Evolutionary conservation across 2,329 filamentous ascomycete species (phyloP).

Genomic region (Pestalotiopsis sp.): DNA sequence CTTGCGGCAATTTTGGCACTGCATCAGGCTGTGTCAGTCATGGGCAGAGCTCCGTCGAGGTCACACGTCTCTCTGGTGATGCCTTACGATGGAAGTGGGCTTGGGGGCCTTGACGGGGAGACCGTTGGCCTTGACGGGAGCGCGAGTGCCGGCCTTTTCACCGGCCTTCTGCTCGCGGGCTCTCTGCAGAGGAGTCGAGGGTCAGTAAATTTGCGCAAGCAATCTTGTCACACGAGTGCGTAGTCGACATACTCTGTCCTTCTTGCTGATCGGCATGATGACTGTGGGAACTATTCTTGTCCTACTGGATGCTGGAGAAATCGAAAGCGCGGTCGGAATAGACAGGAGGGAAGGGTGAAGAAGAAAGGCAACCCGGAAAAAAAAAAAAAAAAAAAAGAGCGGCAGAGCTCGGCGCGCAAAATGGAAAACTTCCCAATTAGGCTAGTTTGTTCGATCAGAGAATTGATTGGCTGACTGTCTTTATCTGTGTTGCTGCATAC

Average conservation of each 20-base stretch:
- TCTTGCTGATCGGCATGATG: constrained; percentile 20
- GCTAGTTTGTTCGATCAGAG: not conserved
- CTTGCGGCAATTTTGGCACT: constrained; percentile 55
- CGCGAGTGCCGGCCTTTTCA: constrained; percentile 55
- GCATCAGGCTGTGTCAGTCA: not conserved
- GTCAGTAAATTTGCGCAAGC: not conserved
- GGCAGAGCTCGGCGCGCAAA: not conserved
- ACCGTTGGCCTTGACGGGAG: constrained; percentile 56
- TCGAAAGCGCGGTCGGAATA: not conserved
- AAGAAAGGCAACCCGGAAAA: not conserved
- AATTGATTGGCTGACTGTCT: too few species aligned
- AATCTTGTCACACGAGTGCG: not conserved
- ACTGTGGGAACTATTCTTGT: not conserved
- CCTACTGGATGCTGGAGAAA: not conserved
- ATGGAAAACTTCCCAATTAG: not conserved
- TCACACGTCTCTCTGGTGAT: not conserved
- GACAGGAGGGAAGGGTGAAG: not conserved
- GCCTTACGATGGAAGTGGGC: constrained; percentile 49
- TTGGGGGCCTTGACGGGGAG: constrained; percentile 57
- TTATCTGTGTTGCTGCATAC: not conserved
- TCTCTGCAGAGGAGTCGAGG: constrained; percentile 37
- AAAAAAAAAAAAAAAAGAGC: not conserved
- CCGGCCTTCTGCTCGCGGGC: constrained; percentile 59
- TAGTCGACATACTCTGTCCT: constrained; percentile 16
- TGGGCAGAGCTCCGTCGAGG: constrained; percentile 19